Conservation (phyloP, 1,284 basidiomycete species). For the Cutaneotrichosporon cyanovorans region DNA sequence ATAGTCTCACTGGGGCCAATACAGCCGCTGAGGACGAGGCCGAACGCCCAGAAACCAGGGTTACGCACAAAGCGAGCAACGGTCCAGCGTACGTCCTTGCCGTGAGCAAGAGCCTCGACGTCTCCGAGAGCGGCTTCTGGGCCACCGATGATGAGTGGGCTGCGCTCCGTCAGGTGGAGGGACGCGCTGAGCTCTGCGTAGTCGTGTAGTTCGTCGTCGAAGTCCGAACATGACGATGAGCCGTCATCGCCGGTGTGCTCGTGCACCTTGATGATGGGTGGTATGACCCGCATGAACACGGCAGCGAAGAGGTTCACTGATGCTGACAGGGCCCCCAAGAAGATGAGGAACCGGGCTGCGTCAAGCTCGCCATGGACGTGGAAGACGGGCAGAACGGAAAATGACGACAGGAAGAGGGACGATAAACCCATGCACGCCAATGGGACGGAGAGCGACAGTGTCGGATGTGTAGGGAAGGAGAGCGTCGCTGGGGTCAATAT, state of each 20-base stretch:
- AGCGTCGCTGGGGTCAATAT: constrained; percentile 35
- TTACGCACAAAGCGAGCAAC: constrained; percentile 30
- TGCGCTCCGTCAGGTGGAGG: constrained; percentile 39
- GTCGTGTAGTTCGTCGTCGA: constrained; percentile 2
- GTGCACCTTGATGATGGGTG: constrained; percentile 6
- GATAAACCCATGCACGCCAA: constrained; percentile 42
- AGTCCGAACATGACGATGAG: constrained; percentile 2
- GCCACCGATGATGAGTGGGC: constrained; percentile 44
- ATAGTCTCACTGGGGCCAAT: constrained; percentile 45
- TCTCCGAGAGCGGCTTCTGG: constrained; percentile 40
- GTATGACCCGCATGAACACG: constrained; percentile 40
- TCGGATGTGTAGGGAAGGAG: constrained; percentile 43
- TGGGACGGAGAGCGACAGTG: constrained; percentile 43
- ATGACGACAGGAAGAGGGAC: constrained; percentile 39
- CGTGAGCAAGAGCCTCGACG: constrained; percentile 26
- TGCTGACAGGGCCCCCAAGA: constrained; percentile 38
- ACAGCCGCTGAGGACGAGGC: constrained; percentile 35
- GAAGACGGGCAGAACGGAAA: constrained; percentile 33
- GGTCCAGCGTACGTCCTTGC: constrained; percentile 37
- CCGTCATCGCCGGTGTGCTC: constrained; percentile 9
- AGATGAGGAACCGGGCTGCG: constrained; percentile 34
- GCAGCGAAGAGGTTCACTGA: constrained; percentile 38
- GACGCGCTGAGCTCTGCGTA: constrained; percentile 13
- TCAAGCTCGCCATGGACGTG: constrained; percentile 29
- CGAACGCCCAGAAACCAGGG: constrained; percentile 44